Base-by-base conservation (phyloP, 768 basidiomycete genomes). In the Dictyophora rubrovolvata region DNA sequence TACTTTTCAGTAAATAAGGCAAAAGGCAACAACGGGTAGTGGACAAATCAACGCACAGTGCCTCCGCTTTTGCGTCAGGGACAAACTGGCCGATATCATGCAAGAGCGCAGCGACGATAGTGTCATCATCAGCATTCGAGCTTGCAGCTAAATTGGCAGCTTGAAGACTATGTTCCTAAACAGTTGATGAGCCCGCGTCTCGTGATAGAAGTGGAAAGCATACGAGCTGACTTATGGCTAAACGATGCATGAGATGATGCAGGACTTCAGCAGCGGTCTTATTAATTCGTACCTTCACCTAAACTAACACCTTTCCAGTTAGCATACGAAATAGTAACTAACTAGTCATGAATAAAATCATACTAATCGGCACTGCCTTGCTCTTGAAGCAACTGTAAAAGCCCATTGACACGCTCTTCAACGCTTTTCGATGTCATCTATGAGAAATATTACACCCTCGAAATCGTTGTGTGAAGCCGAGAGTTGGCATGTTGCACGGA, bases 21-120 rank as follows among this genome's bases (percentile, higher is more conserved):
- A 28, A 21, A 36, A 10, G 2, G 7, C 14, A 23, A 54, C 53
- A 20, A 3, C 28, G 18, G n/a, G 42, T n/a, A n/a, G 2, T 60
- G 2, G 28, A 28, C 7, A 28, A 7, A 28, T 46, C 20, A n/a
- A 50, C 50, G 36, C 23, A 37, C 59, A 62, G 46, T 14, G 49
- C 61, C 49, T 59, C 47, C 5, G 61, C 37, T n/a, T 35, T 36
- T 9, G 28, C 9, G 14, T 42, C 34, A 16, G 61, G 61, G 12
- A 62, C 10, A 50, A 62, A 62, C 47, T 62, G 61, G 2, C 61
- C 61, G n/a, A 62, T 48, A 42, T 62, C 61, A 37, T 62, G 61
- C 3, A 62, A 49, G 21, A 62, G 46, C 17, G 61, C 61, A 11
- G 61, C 61, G 20, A 62, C 34, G 21, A 61, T 60, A n/a, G 61